Evolutionary conservation across 2,329 filamentous ascomycete genomes (phyloP).

Genomic region (Colletotrichum echinochloae): DNA sequence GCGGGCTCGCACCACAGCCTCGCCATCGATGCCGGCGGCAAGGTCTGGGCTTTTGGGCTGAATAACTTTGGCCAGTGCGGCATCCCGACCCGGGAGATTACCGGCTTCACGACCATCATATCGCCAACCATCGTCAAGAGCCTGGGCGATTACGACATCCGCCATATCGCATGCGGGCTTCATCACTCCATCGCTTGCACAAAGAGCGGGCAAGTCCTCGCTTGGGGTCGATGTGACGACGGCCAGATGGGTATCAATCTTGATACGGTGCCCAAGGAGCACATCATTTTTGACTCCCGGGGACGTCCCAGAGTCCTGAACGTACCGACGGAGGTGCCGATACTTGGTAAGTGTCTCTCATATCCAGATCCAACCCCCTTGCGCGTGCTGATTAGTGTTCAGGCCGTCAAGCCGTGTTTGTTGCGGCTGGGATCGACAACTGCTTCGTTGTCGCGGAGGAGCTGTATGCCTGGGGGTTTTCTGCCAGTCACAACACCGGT

Average conservation of each 20-base stretch:
- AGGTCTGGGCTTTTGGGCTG: slow-evolving; percentile 76
- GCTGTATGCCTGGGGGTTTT: slow-evolving; percentile 31
- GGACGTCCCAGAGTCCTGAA: slow-evolving; percentile 74
- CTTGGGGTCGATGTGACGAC: slow-evolving; percentile 63
- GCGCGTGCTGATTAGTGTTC: background rate
- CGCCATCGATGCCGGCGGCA: slow-evolving; percentile 72
- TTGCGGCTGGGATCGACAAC: slow-evolving; percentile 47
- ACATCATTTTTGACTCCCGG: slow-evolving; percentile 72
- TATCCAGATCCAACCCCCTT: accelerated
- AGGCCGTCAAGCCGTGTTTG: slow-evolving; percentile 47
- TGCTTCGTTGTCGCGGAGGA: slow-evolving; percentile 22
- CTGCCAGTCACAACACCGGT: slow-evolving; percentile 31
- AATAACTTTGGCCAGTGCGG: slow-evolving; percentile 80
- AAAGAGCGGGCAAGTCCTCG: slow-evolving; percentile 55
- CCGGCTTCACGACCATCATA: slow-evolving; percentile 55
- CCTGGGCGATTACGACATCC: slow-evolving; percentile 66
- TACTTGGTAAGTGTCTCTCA: slow-evolving; percentile 43
- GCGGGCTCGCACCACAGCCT: slow-evolving; percentile 77
- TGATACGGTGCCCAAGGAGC: slow-evolving; percentile 60
- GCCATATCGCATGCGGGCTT: slow-evolving; percentile 70
- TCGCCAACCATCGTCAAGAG: slow-evolving; percentile 66
- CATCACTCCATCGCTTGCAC: slow-evolving; percentile 70
- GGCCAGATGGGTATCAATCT: slow-evolving; percentile 68
- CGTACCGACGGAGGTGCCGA: slow-evolving; percentile 44
- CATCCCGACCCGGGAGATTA: slow-evolving; percentile 50